Conservation (phyloP, 768 basidiomycete species). For the Auriscalpium vulgare region DNA sequence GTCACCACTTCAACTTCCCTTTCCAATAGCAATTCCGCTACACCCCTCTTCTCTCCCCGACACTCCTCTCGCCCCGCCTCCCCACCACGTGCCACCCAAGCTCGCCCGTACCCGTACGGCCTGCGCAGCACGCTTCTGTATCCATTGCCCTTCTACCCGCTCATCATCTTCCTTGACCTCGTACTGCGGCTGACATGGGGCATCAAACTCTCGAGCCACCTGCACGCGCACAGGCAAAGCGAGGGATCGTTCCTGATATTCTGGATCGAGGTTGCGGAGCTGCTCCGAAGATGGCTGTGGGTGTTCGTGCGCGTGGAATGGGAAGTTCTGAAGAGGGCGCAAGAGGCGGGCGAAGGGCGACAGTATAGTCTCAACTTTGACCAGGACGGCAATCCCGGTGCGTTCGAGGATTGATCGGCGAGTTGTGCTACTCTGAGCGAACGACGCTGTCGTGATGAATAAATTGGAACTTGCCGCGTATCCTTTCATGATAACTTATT, state of each 20-base stretch:
- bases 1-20: slow-evolving; percentile 9
- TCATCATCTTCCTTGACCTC: slow-evolving; percentile 76
- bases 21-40: background rate
- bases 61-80: background rate
- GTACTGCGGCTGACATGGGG: slow-evolving; percentile 91
- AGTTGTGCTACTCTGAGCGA: no score
- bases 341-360: background rate
- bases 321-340: slow-evolving; percentile 47
- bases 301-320: slow-evolving; percentile 95
- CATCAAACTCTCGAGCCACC: slow-evolving; percentile 80
- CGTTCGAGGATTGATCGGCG: no score
- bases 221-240: slow-evolving; percentile 74
- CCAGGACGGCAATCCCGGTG: no score
- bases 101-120: slow-evolving; percentile 49
- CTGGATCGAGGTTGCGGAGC: slow-evolving; percentile 83
- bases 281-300: slow-evolving; percentile 94
- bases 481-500: no score
- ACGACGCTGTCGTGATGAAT: no score
- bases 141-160: slow-evolving; percentile 78
- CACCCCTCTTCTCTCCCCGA: background rate
- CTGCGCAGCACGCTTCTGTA: slow-evolving; percentile 71
- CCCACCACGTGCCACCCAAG: background rate
- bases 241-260: slow-evolving; percentile 64
- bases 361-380: no score
- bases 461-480: no score